Percentiles rank a stretch among this genome's conserved stretches.
phyloP scores from a whole-genome alignment of 1,139 yeast genomes.

The Geotrichum fermentans region DNA sequence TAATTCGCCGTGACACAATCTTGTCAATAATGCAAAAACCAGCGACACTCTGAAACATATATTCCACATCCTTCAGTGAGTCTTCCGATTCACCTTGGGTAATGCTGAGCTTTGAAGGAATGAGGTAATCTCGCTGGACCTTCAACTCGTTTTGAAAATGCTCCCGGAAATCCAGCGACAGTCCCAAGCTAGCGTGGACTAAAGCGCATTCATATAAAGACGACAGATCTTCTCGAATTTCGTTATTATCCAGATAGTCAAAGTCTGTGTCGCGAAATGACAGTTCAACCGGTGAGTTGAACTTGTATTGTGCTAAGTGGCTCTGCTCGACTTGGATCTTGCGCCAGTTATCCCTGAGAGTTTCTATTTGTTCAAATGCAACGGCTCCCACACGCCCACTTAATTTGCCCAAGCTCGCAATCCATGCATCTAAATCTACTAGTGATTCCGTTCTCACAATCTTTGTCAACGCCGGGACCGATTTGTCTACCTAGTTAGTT shows the following conservation, averaged over 20 bases:
- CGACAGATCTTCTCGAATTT: conserved; percentile 52
- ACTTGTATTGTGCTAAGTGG: conserved; percentile 55
- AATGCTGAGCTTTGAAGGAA: conserved; percentile 43
- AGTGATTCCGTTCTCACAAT: conserved; percentile 78
- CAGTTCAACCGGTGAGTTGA: conserved; percentile 81
- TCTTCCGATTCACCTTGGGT: conserved; percentile 21
- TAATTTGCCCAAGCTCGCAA: conserved; percentile 16
- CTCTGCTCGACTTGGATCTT: conserved; percentile 39
- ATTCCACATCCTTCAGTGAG: conserved; percentile 26
- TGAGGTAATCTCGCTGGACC: conserved; percentile 66
- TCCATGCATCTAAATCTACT: conserved; percentile 64
- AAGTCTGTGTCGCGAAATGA: conserved; percentile 57
- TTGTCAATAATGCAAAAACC: conserved; percentile 80
- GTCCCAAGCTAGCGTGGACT: conserved; percentile 72
- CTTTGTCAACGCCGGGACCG: conserved; percentile 72
- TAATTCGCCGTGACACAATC: conserved; percentile 53
- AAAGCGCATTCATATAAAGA: conserved; percentile 78
- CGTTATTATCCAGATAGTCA: conserved; percentile 40
- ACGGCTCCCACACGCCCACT: conserved; percentile 23
- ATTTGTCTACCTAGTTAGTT: conserved; percentile 39
- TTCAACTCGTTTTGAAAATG: conserved; percentile 70
- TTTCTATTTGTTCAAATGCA: conserved; percentile 55
- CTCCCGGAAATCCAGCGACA: conserved; percentile 53
- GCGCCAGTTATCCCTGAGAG: conserved; percentile 58
- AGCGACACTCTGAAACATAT: conserved; percentile 50